phyloP scores from a whole-genome alignment of 306 rosid genomes.

The Mimosa pudica region DNA sequence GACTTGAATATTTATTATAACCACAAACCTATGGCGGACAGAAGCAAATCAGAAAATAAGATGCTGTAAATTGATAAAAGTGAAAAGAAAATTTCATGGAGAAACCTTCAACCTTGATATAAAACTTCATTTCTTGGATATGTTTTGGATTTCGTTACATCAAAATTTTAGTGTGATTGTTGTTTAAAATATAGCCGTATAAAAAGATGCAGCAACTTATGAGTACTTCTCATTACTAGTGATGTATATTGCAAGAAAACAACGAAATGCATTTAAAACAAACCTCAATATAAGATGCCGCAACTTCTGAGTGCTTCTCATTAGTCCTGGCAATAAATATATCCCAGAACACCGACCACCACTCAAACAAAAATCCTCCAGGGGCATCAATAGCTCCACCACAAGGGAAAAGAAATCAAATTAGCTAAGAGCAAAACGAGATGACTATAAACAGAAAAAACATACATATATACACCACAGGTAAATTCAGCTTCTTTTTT shows the following conservation, averaged over 20 bases:
- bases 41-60: neutral
- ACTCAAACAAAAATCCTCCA: constrained; percentile 93
- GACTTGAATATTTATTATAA: neutral
- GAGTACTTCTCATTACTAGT: neutral
- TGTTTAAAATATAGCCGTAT: neutral
- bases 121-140: neutral
- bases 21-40: neutral
- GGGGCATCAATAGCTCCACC: constrained; percentile 94
- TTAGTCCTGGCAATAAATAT: constrained; percentile 96
- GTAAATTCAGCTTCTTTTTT: neutral
- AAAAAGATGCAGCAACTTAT: neutral
- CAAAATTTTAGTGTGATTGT: too few relatives aligned
- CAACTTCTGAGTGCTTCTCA: constrained; percentile 98
- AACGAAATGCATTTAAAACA: constrained; percentile 38
- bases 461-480: neutral
- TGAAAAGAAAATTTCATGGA: neutral
- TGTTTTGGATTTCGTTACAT: neutral
- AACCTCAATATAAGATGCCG: constrained; percentile 98
- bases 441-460: neutral
- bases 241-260: neutral
- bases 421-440: constrained; percentile 29
- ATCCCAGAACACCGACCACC: constrained; percentile 99
- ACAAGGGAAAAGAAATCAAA: constrained; percentile 17
- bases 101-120: neutral
- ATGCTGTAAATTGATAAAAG: neutral